Evolutionary conservation across 1,284 basidiomycete genomes (phyloP).

Genomic region (Stygiomarasmius scandens): DNA sequence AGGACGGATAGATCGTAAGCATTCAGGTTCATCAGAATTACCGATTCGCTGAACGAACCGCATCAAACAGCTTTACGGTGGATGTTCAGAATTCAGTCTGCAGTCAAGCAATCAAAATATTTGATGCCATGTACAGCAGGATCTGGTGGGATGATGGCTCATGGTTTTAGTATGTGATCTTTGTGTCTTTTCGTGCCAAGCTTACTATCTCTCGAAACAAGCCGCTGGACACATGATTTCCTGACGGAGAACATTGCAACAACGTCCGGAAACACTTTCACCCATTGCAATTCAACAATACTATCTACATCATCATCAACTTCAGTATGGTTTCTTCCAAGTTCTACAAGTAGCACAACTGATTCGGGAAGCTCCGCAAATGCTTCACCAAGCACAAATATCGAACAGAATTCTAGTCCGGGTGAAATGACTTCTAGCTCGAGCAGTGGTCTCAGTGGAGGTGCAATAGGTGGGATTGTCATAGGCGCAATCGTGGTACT

Average conservation of each 20-base stretch:
- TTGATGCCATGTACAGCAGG: constrained; percentile 14
- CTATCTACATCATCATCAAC: neutral
- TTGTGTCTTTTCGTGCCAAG: no score
- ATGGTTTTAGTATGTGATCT: constrained; percentile 13
- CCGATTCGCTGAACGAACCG: no score
- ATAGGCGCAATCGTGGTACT: neutral
- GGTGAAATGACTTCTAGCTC: neutral
- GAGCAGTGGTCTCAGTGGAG: neutral
- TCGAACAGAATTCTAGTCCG: neutral
- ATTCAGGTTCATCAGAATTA: neutral
- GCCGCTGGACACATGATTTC: constrained; percentile 1
- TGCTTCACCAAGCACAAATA: neutral
- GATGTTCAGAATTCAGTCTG: constrained; percentile 19
- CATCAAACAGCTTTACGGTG: neutral
- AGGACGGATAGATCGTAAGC: constrained; percentile 5
- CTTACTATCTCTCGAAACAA: neutral
- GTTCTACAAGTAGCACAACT: neutral
- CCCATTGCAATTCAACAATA: constrained; percentile 11
- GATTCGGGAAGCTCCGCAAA: neutral
- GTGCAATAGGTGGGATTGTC: constrained; percentile 3
- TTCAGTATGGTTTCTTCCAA: neutral
- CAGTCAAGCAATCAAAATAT: constrained; percentile 15
- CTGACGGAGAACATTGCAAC: constrained; percentile 3
- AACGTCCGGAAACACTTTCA: constrained; percentile 16
- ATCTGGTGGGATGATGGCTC: constrained; percentile 16